Base-by-base conservation (phyloP, 306 rosid species). In the Amphicarpaea edgeworthii region DNA sequence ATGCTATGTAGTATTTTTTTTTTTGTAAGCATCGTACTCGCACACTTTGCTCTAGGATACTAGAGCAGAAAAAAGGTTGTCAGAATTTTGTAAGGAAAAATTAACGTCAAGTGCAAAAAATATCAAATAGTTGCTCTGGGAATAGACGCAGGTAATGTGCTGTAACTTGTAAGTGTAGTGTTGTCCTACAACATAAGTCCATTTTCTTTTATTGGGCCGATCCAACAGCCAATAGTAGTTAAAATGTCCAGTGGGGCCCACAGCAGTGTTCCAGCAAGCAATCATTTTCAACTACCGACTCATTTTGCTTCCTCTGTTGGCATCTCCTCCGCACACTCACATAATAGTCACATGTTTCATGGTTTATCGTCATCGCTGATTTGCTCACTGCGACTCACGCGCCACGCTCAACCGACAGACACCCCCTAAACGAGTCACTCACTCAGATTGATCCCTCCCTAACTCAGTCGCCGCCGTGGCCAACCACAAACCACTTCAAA, bases 211-310 rank as follows among this genome's bases (percentile, higher is more conserved):
- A 16, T 75, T 41, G 81, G 81, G 76, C 80, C 60, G 14, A 45
- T 30, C 68, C 71, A 76, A 83, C 76, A 47, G 50, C 79, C 30
- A 37, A n/a, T n/a, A n/a, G 5, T 17, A n/a, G 76, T 26, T 69
- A 59, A 4, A 49, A 59, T 19, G 47, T 21, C 21, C 10, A 32
- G 15, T 50, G 67, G 78, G 83, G 9, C 82, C 59, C 23, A 20
- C 8, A 10, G 0, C 46, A 8, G 32, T 63, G 74, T 81, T 61
- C 80, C 47, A 54, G 59, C 5, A 72, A 16, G 32, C 49, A 0
- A 84, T 84, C 89, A 57, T 16, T 64, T 81, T 82, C 64, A n/a
- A 21, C 86, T 34, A 78, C 86, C 87, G 75, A 77, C 87, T 62
- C 34, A 3, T 47, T 8, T 66, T 10, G 38, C 74, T 43, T 76